Conservation (phyloP, 768 basidiomycete species). For the Boletus tylopilopsis region DNA sequence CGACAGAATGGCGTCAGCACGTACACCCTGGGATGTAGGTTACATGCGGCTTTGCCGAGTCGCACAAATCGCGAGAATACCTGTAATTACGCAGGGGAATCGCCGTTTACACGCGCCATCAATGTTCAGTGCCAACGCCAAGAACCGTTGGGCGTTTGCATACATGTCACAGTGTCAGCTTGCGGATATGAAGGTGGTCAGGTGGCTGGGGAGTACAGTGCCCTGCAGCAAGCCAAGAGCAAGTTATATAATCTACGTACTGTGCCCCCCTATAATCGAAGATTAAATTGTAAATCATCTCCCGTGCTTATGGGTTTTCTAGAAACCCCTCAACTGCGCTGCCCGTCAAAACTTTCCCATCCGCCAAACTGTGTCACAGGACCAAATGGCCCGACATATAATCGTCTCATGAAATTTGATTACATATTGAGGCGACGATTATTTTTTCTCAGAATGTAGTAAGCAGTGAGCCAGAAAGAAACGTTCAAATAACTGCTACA, state of each 20-base stretch:
- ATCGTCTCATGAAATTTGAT: too few species aligned
- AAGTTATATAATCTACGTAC: too few species aligned
- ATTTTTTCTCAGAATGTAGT: too few species aligned
- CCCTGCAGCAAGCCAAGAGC: not conserved
- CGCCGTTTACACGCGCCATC: conserved; percentile 1
- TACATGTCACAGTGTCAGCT: not conserved
- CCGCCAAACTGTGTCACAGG: not conserved
- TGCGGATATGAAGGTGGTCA: conserved; percentile 6
- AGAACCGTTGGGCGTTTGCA: not conserved
- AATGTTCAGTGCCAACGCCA: not conserved
- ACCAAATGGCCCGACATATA: too few species aligned
- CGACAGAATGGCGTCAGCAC: not conserved
- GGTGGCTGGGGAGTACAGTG: not conserved
- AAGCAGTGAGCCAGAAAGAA: too few species aligned
- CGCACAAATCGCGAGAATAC: not conserved
- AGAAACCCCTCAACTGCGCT: too few species aligned
- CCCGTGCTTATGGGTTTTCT: too few species aligned
- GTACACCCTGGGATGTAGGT: not conserved
- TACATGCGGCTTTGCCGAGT: not conserved
- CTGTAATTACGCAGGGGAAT: not conserved
- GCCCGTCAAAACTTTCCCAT: not conserved
- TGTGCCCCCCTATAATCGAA: not conserved
- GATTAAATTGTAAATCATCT: not conserved
- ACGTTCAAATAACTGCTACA: too few species aligned
- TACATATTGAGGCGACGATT: too few species aligned